Percentiles rank a stretch among this genome's conserved stretches.
These are phyloP conservation scores for Eucalyptus viminalis DNA, from an alignment of 345 rosid species.

Conservation along the genomic window DNA sequence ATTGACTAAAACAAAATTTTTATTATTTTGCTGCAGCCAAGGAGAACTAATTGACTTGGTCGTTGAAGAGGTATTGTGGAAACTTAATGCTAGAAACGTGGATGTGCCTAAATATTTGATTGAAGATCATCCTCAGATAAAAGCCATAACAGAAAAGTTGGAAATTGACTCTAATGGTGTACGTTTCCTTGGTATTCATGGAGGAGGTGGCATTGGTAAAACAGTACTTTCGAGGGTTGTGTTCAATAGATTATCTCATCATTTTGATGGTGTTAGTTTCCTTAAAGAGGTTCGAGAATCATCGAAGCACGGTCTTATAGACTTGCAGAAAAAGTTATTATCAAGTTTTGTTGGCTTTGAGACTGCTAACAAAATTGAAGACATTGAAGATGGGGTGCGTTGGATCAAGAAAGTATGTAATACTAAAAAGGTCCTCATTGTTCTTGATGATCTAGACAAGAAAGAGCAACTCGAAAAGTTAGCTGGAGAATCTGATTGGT, in stretches of 20 bases:
- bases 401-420: neutral
- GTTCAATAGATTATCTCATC: neutral
- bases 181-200: neutral
- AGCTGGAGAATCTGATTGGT: neutral
- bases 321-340: neutral
- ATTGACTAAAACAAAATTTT: neutral
- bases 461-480: neutral
- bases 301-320: neutral
- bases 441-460: neutral
- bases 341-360: neutral
- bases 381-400: neutral
- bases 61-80: neutral
- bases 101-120: neutral
- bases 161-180: neutral
- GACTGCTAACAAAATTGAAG: neutral
- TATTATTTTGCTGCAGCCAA: neutral
- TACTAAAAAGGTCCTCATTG: neutral
- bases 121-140: neutral
- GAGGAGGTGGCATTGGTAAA: neutral
- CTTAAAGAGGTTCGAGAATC: neutral
- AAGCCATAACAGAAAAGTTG: neutral
- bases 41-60: neutral
- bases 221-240: neutral
- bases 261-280: neutral
- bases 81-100: neutral